Conservation (phyloP, 2,329 filamentous ascomycete genomes). For the Colletotrichum costaricense region DNA sequence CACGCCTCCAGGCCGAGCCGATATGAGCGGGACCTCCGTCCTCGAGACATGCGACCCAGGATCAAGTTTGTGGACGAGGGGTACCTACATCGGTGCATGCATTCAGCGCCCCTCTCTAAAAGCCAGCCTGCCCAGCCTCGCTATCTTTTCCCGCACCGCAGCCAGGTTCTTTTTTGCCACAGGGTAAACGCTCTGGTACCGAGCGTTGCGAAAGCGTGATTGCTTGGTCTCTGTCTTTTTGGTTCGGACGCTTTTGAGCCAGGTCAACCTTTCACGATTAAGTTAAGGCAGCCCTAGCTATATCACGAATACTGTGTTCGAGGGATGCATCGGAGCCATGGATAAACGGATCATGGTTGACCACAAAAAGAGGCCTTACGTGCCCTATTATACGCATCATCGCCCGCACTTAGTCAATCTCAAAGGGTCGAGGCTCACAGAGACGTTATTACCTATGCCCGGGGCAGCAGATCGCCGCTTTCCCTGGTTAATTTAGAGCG, state of each 20-base stretch:
- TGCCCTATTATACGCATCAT: background rate
- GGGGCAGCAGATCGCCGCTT: constrained; percentile 22
- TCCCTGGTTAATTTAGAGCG: constrained; percentile 31
- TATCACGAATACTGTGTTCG: background rate
- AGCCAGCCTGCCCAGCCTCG: constrained; percentile 18
- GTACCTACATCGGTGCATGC: constrained; percentile 10
- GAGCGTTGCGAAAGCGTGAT: background rate
- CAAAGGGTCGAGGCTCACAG: background rate
- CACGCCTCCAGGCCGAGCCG: constrained; percentile 30
- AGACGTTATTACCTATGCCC: constrained; percentile 6
- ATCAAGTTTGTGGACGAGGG: background rate
- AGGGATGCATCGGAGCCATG: background rate
- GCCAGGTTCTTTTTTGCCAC: constrained; percentile 14
- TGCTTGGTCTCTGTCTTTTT: background rate
- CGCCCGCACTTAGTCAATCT: background rate
- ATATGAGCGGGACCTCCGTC: constrained; percentile 16
- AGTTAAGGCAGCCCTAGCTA: background rate
- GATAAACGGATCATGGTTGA: background rate
- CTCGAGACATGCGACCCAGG: constrained; percentile 9
- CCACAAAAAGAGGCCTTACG: background rate
- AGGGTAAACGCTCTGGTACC: background rate
- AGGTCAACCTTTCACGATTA: background rate
- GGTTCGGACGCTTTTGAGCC: too few relatives aligned
- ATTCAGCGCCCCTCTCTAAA: constrained; percentile 14
- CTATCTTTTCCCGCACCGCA: constrained; percentile 21